phyloP scores from a whole-genome alignment of 116 monocot species.

The Trichopus zeylanicus region DNA sequence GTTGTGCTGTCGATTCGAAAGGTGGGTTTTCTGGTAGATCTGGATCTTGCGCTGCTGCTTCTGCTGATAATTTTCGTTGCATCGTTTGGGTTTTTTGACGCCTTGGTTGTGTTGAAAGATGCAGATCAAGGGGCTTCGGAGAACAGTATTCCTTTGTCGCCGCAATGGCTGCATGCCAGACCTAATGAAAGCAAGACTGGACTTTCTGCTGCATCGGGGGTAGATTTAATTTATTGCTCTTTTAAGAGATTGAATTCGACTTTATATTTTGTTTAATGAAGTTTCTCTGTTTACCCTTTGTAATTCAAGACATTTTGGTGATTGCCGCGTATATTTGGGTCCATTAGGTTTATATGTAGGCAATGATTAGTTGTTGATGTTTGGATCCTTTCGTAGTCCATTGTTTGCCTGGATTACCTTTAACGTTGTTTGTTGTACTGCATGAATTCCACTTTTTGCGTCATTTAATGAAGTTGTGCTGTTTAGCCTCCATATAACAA shows the following conservation, averaged over 20 bases:
- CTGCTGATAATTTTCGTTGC: not conserved
- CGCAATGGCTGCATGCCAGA: slow-evolving; percentile 92
- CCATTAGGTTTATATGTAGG: too few relatives aligned
- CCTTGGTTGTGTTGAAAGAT: not conserved
- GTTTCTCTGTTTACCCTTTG: too few relatives aligned
- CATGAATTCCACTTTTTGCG: too few relatives aligned
- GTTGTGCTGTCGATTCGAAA: slow-evolving; percentile 15
- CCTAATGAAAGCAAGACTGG: slow-evolving; percentile 54
- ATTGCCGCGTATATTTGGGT: too few relatives aligned
- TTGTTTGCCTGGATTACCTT: too few relatives aligned
- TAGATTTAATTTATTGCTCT: slow-evolving; percentile 5
- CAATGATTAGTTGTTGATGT: too few relatives aligned
- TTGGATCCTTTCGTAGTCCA: too few relatives aligned
- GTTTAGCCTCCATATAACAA: too few relatives aligned
- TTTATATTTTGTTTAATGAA: too few relatives aligned
- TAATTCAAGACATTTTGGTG: too few relatives aligned
- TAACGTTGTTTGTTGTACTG: too few relatives aligned
- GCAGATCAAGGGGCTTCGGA: slow-evolving; percentile 70
- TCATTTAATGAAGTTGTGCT: too few relatives aligned
- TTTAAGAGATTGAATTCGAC: not conserved
- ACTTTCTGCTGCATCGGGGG: slow-evolving; percentile 22
- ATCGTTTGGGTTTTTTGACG: not conserved
- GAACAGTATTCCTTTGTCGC: slow-evolving; percentile 83
- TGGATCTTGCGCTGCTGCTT: not conserved
- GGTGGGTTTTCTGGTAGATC: slow-evolving; percentile 8